These are phyloP conservation scores for Leccinum subgranulosum DNA, from an alignment of 768 basidiomycete species.

Conservation along the genomic window DNA sequence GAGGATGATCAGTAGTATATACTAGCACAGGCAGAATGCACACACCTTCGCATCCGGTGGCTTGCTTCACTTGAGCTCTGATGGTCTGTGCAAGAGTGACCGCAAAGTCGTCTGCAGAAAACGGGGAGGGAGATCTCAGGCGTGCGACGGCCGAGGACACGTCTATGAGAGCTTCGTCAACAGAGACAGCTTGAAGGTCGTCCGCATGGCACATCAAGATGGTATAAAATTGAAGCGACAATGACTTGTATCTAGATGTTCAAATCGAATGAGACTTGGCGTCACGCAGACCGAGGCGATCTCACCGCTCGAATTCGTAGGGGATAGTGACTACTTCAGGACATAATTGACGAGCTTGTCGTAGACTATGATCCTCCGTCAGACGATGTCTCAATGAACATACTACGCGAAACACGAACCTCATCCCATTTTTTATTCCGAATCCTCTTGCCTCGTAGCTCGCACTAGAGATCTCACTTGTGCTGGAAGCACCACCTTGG, in stretches of 20 bases:
- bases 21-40: not conserved
- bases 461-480: constrained; percentile 92
- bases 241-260: constrained; percentile 69
- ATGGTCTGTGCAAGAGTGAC: constrained; percentile 80
- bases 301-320: constrained; percentile 87
- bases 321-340: constrained; percentile 73
- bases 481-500: constrained; percentile 71
- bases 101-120: constrained; percentile 51
- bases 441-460: constrained; percentile 90
- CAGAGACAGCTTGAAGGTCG: constrained; percentile 91
- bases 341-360: constrained; percentile 77
- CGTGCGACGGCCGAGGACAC: constrained; percentile 62
- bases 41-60: constrained; percentile 84
- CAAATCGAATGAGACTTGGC: not conserved
- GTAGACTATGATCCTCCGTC: constrained; percentile 47
- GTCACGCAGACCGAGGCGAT: not conserved
- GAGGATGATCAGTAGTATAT: not conserved
- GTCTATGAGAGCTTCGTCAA: constrained; percentile 94
- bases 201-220: constrained; percentile 88
- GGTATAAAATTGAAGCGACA: constrained; percentile 88
- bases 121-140: constrained; percentile 18
- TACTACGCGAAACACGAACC: constrained; percentile 42
- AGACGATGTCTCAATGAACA: not conserved
- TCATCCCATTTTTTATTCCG: constrained; percentile 95
- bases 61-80: constrained; percentile 66